Evolutionary conservation across 768 basidiomycete species (phyloP), one percentile per base, ranked within the genome.

Genomic region (Phanerochaete sordida): DNA sequence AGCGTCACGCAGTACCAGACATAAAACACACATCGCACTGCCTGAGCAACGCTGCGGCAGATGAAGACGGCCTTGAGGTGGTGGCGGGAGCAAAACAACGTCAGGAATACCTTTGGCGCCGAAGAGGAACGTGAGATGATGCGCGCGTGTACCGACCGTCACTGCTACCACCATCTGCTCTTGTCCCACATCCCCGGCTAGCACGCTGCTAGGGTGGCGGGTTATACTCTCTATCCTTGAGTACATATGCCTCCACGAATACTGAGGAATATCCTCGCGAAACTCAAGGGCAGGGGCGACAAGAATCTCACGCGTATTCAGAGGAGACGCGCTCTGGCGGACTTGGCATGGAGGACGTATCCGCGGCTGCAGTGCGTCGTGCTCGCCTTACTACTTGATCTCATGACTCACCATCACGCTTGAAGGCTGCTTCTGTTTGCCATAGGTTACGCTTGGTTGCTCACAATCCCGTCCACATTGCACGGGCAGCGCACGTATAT

Each of bases 361-460:
- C 62, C 62, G 15, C 39, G 19, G 15, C 54, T 63, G 7, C 58
- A 45, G 62, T 63, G 26, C 30, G 58, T 45, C 27, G 23, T 23
- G 24, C 2, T 21, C 23, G 49, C 13, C 19, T 33, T 9, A 15
- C 11, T 8, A n/a, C 13, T 31, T 33, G 47, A 12, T 6, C 26
- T 3, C 48, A 45, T n/a, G 43, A 9, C 49, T 49, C 23, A 39
- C 23, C 8, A 43, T 4, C 8, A 4, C 19, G 23, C 6, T 16
- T 45, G 37, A 46, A 92, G 92, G 71, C 62, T 81, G 2, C 46
- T 75, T 4, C 74, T 97, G 26, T 80, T 93, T 55, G 55, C 78
- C 26, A 74, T 76, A 4, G 94, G 94, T 13, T 86, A 92, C 71
- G 51, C 83, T n/a, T 98, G 95, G 93, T 82, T 97, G 73, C 64